A percentile compares a stretch with the other conserved stretches of the same genome.
phyloP scores from a whole-genome alignment of 106 monocot species.

The Apostasia shenzhenica region DNA sequence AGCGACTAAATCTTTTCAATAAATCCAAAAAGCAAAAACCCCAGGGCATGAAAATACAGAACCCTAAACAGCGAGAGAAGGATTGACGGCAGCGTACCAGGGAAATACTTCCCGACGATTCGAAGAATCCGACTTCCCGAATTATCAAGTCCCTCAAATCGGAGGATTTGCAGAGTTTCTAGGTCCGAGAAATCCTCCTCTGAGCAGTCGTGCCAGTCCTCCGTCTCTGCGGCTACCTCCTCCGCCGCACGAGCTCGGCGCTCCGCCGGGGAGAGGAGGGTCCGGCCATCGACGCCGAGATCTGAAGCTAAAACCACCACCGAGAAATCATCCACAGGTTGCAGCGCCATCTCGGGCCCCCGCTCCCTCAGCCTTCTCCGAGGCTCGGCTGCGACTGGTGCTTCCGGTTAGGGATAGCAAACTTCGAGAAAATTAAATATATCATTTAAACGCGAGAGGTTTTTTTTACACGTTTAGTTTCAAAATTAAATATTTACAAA shows the following conservation, averaged over 20 bases:
- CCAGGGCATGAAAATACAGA: background rate
- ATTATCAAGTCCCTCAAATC: constrained; percentile 66
- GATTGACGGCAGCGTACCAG: constrained; percentile 37
- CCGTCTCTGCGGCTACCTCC: constrained; percentile 12
- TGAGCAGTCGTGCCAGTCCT: constrained; percentile 80
- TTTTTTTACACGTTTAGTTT: no score
- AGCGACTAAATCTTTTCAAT: no score
- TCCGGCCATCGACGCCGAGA: constrained; percentile 63
- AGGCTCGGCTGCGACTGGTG: background rate
- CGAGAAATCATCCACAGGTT: constrained; percentile 55
- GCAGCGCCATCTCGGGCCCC: background rate
- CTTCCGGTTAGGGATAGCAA: no score
- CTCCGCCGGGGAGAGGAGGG: constrained; percentile 40
- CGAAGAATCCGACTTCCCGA: constrained; percentile 68
- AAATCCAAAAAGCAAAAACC: no score
- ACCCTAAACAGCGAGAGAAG: background rate
- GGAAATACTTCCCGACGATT: constrained; percentile 92
- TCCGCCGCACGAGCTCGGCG: constrained; percentile 11
- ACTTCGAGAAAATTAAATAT: no score
- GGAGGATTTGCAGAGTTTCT: constrained; percentile 62
- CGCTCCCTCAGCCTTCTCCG: background rate
- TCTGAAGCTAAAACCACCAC: constrained; percentile 85
- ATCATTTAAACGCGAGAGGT: no score
- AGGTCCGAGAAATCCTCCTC: constrained; percentile 87
- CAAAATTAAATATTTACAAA: no score